Evolutionary conservation across 192 early-diverging fungal species (phyloP).

Genomic region (Coemansia sp.): DNA sequence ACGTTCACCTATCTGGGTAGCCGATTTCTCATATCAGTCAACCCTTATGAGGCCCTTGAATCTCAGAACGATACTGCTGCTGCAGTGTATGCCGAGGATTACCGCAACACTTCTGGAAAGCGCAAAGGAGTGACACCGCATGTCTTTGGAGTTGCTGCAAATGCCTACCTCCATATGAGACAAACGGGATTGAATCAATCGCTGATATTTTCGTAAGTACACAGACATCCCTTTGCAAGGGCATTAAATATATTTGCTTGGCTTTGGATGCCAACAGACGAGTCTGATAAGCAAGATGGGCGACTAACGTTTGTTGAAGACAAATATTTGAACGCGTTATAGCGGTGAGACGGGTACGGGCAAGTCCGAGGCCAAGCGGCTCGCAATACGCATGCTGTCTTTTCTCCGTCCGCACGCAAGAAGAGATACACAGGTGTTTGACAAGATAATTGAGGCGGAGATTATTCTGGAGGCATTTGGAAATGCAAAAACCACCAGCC

Average conservation of each 20-base stretch:
- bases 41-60: slow-evolving; percentile 62
- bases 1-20: slow-evolving; percentile 69
- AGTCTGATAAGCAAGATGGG: too few relatives aligned
- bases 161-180: slow-evolving; percentile 86
- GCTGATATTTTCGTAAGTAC: slow-evolving; percentile 79
- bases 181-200: slow-evolving; percentile 87
- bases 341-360: slow-evolving; percentile 84
- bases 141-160: slow-evolving; percentile 78
- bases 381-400: slow-evolving; percentile 66
- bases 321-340: slow-evolving; percentile 36
- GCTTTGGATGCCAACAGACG: too few relatives aligned
- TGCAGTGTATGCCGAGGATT: slow-evolving; percentile 73
- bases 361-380: slow-evolving; percentile 76
- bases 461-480: slow-evolving; percentile 86
- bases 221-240: neutral
- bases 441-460: slow-evolving; percentile 68
- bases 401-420: slow-evolving; percentile 69
- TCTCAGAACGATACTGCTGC: slow-evolving; percentile 61
- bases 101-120: slow-evolving; percentile 62
- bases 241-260: too few relatives aligned
- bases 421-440: slow-evolving; percentile 68
- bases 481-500: slow-evolving; percentile 73
- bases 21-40: slow-evolving; percentile 70
- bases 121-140: slow-evolving; percentile 66
- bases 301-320: neutral